Evolutionary conservation across 331 rosid species (phyloP), one percentile per base, ranked within the genome.

Genomic region (Phaseolus coccineus): DNA sequence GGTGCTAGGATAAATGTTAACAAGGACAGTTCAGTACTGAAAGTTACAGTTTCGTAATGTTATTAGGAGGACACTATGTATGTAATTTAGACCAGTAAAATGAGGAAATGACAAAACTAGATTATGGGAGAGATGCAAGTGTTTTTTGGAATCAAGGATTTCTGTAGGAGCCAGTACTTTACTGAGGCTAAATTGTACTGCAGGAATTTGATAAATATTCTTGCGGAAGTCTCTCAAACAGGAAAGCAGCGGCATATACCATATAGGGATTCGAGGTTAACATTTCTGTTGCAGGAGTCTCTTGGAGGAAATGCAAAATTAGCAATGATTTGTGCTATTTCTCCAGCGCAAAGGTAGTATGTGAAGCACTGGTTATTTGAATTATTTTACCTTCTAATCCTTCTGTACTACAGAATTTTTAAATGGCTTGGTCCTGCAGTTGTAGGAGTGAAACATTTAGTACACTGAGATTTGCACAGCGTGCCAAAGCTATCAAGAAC

Each of bases 311-410:
- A 96, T 91, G 98, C 98, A 53, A 96, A 93, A 77, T 85, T 96
- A 80, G 99, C 98, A 19, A 93, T 96, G 99, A 92, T 96, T 76
- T 96, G 99, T 88, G 98, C 99, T 84, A 87, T 96, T 82, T 96
- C 99, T 62, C 99, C 97, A 24, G 87, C 97, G 24, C 96, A 91
- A 71, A 90, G 98, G 99, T 96, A 78, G 82, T 71, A 13, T 57
- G 72, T 64, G 73, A 76, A 48, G 73, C 68, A 27, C 42, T 78
- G 25, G 66, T 81, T 53, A 35, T 63, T 77, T 77, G 58, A 42
- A 57, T 55, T 74, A 30, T 61, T 81, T 80, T 81, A 70, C 56
- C 56, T 56, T 55, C 6, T 75, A 72, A 48, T 79, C 39, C 22
- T 56, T 83, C 30, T 58, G 33, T 56, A 37, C 48, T 51, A 62